phyloP scores from a whole-genome alignment of 345 rosid genomes.

The Populus euphratica region DNA sequence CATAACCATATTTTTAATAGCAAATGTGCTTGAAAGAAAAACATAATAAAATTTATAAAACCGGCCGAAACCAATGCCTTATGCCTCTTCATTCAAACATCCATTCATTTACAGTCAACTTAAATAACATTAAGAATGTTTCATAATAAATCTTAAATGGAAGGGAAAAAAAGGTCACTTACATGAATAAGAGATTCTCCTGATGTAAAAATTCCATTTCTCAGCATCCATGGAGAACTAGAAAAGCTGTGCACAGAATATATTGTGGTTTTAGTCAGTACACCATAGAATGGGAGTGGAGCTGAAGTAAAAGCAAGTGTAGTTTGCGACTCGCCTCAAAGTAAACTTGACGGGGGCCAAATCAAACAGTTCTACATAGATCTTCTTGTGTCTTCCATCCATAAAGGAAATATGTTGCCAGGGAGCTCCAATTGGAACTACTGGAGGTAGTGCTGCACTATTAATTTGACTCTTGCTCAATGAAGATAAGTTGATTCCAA shows the following conservation, averaged over 20 bases:
- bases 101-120: background rate
- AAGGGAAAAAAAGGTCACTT: conserved; percentile 27
- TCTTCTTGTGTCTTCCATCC: conserved; percentile 79
- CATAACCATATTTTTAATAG: background rate
- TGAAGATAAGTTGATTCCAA: conserved; percentile 32
- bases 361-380: conserved; percentile 78
- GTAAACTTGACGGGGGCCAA: conserved; percentile 71
- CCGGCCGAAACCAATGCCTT: background rate
- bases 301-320: background rate
- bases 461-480: conserved; percentile 36
- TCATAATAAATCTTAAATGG: background rate
- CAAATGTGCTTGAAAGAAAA: background rate
- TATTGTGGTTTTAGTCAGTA: conserved; percentile 17
- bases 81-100: background rate
- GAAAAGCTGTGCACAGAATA: conserved; percentile 62
- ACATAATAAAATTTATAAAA: background rate
- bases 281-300: background rate
- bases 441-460: conserved; percentile 48
- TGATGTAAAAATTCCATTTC: conserved; percentile 63
- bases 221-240: conserved; percentile 88
- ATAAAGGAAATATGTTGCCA: conserved; percentile 78
- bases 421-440: conserved; percentile 94
- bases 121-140: background rate
- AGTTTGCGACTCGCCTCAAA: conserved; percentile 49
- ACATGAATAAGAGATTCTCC: conserved; percentile 90